These are phyloP conservation scores for Colletotrichum lentis DNA, from an alignment of 2,329 filamentous ascomycete genomes.

Conservation along the genomic window DNA sequence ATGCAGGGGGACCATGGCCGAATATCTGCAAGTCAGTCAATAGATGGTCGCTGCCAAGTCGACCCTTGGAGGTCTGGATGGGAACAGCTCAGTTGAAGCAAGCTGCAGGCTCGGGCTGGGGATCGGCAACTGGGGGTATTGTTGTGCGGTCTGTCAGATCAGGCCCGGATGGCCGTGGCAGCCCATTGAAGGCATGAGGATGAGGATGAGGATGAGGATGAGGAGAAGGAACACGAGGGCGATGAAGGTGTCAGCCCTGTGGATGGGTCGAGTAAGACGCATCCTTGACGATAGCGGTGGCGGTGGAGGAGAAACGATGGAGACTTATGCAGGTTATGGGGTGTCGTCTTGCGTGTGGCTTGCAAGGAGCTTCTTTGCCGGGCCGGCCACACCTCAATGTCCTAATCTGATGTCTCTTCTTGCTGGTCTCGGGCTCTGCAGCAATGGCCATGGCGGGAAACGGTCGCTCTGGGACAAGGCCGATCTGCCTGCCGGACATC, in stretches of 20 bases:
- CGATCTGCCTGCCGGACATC: too few species aligned
- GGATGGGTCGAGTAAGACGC: conserved; percentile 19
- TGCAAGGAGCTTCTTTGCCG: neutral
- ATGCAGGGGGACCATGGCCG: conserved; percentile 20
- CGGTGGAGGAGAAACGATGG: neutral
- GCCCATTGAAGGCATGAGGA: conserved; percentile 20
- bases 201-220: conserved; percentile 16
- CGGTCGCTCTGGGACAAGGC: too few species aligned
- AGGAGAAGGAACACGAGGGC: neutral
- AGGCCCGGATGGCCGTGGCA: conserved; percentile 13
- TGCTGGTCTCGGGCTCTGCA: neutral
- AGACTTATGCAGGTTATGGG: neutral
- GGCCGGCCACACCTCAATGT: neutral
- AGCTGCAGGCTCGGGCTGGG: conserved; percentile 7
- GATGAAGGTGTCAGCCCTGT: conserved; percentile 28
- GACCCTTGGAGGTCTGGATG: conserved; percentile 24
- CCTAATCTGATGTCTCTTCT: neutral
- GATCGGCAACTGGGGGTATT: conserved; percentile 15
- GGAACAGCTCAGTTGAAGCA: conserved; percentile 28
- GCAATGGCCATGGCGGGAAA: too few species aligned
- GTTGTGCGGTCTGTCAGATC: conserved; percentile 1
- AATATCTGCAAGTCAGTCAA: conserved; percentile 35
- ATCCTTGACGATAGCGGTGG: conserved; percentile 19
- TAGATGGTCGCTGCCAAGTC: conserved; percentile 32
- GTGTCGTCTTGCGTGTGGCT: too few species aligned